A percentile compares a stretch with the other conserved stretches of the same genome.
phyloP scores from a whole-genome alignment of 306 rosid genomes.

The Acacia melanoxylon region DNA sequence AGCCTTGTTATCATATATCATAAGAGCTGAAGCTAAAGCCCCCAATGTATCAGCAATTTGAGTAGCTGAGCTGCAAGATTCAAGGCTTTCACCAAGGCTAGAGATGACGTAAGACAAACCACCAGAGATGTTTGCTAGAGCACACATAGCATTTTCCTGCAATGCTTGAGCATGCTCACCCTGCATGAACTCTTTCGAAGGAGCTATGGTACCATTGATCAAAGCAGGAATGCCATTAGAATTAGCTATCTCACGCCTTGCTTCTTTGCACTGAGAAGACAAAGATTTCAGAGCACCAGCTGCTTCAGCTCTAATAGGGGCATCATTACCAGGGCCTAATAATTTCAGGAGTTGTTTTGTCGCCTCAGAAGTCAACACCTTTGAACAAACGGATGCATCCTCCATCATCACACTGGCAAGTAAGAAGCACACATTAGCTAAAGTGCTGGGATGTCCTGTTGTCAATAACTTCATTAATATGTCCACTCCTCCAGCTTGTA shows the following conservation, averaged over 20 bases:
- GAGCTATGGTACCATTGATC: slow-evolving; percentile 98
- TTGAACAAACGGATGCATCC: slow-evolving; percentile 85
- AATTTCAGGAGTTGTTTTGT: slow-evolving; percentile 90
- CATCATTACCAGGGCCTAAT: slow-evolving; percentile 87
- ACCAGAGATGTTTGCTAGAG: slow-evolving; percentile 96
- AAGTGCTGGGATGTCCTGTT: slow-evolving; percentile 78
- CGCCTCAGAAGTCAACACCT: slow-evolving; percentile 74
- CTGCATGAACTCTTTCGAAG: slow-evolving; percentile 99
- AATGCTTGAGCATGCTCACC: slow-evolving; percentile 96
- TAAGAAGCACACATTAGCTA: slow-evolving; percentile 91
- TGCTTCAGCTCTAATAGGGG: slow-evolving; percentile 97
- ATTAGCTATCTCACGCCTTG: slow-evolving; percentile 86
- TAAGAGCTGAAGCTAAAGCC: slow-evolving; percentile 97
- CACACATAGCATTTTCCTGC: slow-evolving; percentile 98
- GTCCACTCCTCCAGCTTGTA: slow-evolving; percentile 90
- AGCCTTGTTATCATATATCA: slow-evolving; percentile 88
- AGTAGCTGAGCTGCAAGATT: slow-evolving; percentile 83
- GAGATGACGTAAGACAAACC: slow-evolving; percentile 94
- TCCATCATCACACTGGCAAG: slow-evolving; percentile 92
- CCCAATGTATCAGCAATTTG: slow-evolving; percentile 94
- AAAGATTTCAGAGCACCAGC: slow-evolving; percentile 96
- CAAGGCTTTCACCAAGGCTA: slow-evolving; percentile 99
- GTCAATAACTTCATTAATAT: slow-evolving; percentile 83
- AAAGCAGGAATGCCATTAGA: slow-evolving; percentile 90
- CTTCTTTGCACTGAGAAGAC: slow-evolving; percentile 89